Evolutionary conservation across 805 yeast species (phyloP), one percentile per base, ranked within the genome.

Genomic region (Candida sphagnicola): DNA sequence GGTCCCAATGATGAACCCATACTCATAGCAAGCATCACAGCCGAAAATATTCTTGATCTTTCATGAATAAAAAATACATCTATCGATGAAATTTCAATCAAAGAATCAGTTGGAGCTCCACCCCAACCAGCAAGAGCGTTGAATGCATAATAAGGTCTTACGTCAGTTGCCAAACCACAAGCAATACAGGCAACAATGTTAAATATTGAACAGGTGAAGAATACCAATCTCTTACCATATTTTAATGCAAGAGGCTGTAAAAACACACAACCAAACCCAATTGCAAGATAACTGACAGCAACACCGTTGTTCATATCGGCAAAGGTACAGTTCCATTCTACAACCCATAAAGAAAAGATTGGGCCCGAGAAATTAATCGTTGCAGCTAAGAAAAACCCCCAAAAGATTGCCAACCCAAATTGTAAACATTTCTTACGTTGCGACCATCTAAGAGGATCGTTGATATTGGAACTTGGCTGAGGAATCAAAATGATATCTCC

Each of bases 281-380:
- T 59, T 40, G 75, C 71, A 39, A 77, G 53, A 48, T 74, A 77
- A 56, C 71, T 59, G 40, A 72, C 61, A 18, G 80, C 82, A 11
- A 65, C 50, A 35, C 77, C 71, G 16, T 65, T 59, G 48, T 74
- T 74, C 42, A 77, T 57, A 37, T 74, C 59, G 12, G 49, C 48
- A 21, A 65, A 50, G 1, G 76, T 48, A 35, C 54, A 50, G 31
- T 53, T 38, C 39, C 63, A 60, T 8, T 51, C 57, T 5, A 40
- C 50, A 11, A 57, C 54, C 62, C 67, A 64, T 14, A 43, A 53
- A 1, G 56, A 54, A 55, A 62, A 68, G 24, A 61, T 54, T 0
- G 74, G 71, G 12, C 70, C 69, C 28, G 38, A 44, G 48, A 55
- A 50, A 42, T 72, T 70, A 14, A 66, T 60, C 17, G 70, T 38